These are phyloP conservation scores for Penicillium samsonianum DNA, from an alignment of 495 filamentous ascomycete genomes.

Conservation along the genomic window DNA sequence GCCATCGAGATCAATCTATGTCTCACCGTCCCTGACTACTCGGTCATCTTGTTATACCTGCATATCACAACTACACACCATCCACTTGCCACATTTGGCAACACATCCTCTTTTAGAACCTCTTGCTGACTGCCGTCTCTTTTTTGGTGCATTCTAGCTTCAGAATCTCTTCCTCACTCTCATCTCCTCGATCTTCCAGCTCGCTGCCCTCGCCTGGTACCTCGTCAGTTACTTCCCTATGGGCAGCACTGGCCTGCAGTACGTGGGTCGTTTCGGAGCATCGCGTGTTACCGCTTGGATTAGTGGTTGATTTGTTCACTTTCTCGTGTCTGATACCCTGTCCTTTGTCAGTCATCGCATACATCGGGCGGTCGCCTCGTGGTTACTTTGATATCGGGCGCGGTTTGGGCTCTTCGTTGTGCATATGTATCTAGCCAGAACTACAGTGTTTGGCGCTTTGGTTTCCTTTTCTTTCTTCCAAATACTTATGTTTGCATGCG, in stretches of 20 bases:
- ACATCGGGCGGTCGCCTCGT: not conserved
- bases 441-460: not conserved
- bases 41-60: constrained; percentile 3
- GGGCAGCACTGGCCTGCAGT: constrained; percentile 84
- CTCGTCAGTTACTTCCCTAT: constrained; percentile 97
- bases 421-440: not conserved
- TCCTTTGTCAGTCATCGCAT: not conserved
- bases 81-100: not conserved
- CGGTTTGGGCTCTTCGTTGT: not conserved
- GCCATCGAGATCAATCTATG: constrained; percentile 20
- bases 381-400: not conserved
- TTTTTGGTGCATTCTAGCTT: constrained; percentile 53
- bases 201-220: constrained; percentile 87
- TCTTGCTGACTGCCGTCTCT: constrained; percentile 15
- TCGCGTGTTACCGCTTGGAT: constrained; percentile 87
- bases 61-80: constrained; percentile 13
- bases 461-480: not conserved
- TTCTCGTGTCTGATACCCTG: not conserved
- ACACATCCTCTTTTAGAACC: not conserved
- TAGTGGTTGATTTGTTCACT: constrained; percentile 57
- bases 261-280: constrained; percentile 82
- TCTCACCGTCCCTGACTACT: constrained; percentile 20
- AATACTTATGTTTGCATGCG: not conserved
- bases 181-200: constrained; percentile 76
- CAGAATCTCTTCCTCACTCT: constrained; percentile 80